Evolutionary conservation across 1,284 basidiomycete genomes (phyloP).

Genomic region (Cutaneotrichosporon spelunceum): DNA sequence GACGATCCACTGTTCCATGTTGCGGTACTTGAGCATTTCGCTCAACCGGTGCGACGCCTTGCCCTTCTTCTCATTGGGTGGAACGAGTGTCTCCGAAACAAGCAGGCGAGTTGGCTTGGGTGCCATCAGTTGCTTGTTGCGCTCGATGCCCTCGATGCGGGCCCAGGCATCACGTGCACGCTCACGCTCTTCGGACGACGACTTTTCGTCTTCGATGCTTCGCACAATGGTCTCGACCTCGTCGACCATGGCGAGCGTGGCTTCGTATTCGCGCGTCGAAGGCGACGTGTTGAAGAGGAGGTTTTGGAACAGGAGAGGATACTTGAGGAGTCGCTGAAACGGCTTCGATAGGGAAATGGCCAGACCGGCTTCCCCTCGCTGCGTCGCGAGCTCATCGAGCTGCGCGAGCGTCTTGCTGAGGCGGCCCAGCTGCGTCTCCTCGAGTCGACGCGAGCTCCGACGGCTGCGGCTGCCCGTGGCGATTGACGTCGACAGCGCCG

Average conservation of each 20-base stretch:
- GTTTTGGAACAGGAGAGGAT: conserved; percentile 95
- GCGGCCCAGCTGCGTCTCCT: conserved; percentile 22
- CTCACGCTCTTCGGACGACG: conserved; percentile 90
- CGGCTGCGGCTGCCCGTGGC: conserved; percentile 58
- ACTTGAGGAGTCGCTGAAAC: conserved; percentile 93
- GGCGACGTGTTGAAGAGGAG: conserved; percentile 93
- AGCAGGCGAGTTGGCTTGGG: conserved; percentile 84
- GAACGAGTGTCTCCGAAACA: conserved; percentile 64
- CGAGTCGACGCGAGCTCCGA: conserved; percentile 19
- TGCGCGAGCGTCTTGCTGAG: conserved; percentile 45
- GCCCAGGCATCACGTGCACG: conserved; percentile 91
- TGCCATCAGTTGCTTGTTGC: conserved; percentile 64
- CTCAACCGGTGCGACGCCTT: conserved; percentile 74
- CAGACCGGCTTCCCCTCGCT: conserved; percentile 86
- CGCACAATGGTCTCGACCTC: conserved; percentile 94
- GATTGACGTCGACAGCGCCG: conserved; percentile 57
- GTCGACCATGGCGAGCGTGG: conserved; percentile 90
- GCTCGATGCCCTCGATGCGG: conserved; percentile 90
- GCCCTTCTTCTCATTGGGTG: conserved; percentile 36
- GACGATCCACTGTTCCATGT: conserved; percentile 88
- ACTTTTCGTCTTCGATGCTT: conserved; percentile 96
- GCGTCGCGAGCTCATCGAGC: conserved; percentile 73
- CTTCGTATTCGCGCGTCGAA: conserved; percentile 94
- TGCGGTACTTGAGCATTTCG: conserved; percentile 55
- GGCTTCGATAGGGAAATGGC: conserved; percentile 94